A percentile compares a stretch with the other conserved stretches of the same genome.
phyloP scores from a whole-genome alignment of 768 basidiomycete species.

The Phanerodontia chrysosporium region DNA sequence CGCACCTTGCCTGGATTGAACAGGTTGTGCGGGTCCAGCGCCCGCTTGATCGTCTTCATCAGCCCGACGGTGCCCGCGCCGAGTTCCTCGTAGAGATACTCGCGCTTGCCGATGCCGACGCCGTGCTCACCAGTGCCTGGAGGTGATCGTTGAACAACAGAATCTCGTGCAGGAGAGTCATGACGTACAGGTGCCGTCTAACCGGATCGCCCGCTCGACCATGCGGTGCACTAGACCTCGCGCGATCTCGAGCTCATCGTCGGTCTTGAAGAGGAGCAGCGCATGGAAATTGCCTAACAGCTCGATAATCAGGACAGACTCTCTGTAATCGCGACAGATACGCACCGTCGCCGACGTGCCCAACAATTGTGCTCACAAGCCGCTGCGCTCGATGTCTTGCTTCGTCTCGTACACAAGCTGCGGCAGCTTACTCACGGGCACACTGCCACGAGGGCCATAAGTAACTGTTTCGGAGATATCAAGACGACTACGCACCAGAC shows the following conservation, averaged over 20 bases:
- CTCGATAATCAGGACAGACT: slow-evolving; percentile 18
- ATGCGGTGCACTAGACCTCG: slow-evolving; percentile 64
- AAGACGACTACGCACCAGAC: slow-evolving; percentile 58
- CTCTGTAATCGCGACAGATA: too few species aligned
- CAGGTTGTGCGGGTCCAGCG: slow-evolving; percentile 75
- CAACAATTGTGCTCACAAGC: slow-evolving; percentile 66
- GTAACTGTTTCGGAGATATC: neutral
- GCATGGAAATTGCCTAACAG: slow-evolving; percentile 46
- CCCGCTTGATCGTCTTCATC: slow-evolving; percentile 81
- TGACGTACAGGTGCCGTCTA: slow-evolving; percentile 78
- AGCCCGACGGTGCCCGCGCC: slow-evolving; percentile 77
- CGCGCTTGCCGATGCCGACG: slow-evolving; percentile 66
- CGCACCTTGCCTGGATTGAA: slow-evolving; percentile 80
- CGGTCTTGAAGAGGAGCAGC: slow-evolving; percentile 51
- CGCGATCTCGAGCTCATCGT: slow-evolving; percentile 52
- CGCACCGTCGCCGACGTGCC: slow-evolving; percentile 76
- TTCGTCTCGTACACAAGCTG: slow-evolving; percentile 75
- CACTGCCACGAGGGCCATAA: slow-evolving; percentile 32
- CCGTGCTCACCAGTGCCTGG: slow-evolving; percentile 85
- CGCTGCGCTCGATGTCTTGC: slow-evolving; percentile 60
- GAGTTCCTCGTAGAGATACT: slow-evolving; percentile 79
- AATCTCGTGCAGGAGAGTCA: too few species aligned
- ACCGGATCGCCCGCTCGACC: slow-evolving; percentile 62
- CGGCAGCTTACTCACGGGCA: slow-evolving; percentile 67
- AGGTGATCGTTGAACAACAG: neutral